Conservation (phyloP, 2,329 filamentous ascomycete genomes). For the Metarhizium rileyi region DNA sequence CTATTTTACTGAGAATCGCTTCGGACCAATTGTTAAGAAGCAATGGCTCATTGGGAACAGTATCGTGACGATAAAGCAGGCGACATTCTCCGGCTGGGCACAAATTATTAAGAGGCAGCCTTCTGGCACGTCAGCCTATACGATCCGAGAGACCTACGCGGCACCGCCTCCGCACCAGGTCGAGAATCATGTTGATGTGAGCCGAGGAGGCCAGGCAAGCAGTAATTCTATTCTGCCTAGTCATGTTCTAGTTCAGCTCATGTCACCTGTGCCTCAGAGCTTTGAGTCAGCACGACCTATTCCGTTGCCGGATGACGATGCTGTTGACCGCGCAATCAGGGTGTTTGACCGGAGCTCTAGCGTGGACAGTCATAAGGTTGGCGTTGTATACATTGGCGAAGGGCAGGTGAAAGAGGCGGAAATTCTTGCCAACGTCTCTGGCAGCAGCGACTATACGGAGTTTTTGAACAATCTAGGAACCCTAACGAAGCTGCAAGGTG, state of each 20-base stretch:
- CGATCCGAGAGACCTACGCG: slow-evolving; percentile 48
- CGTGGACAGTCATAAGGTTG: slow-evolving; percentile 91
- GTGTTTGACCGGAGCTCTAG: slow-evolving; percentile 81
- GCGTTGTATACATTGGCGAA: slow-evolving; percentile 86
- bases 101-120: slow-evolving; percentile 63
- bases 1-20: slow-evolving; percentile 53
- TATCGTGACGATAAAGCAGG: slow-evolving; percentile 65
- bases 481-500: slow-evolving; percentile 68
- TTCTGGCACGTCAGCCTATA: slow-evolving; percentile 54
- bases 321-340: slow-evolving; percentile 62
- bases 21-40: slow-evolving; percentile 57
- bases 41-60: slow-evolving; percentile 66
- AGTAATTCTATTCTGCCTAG: slow-evolving; percentile 60
- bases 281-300: slow-evolving; percentile 58
- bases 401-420: slow-evolving; percentile 74
- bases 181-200: slow-evolving; percentile 35
- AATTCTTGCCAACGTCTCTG: slow-evolving; percentile 77
- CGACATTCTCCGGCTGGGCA: slow-evolving; percentile 55
- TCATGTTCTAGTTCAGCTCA: slow-evolving; percentile 60
- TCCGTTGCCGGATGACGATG: slow-evolving; percentile 61
- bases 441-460: slow-evolving; percentile 78
- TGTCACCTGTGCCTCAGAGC: slow-evolving; percentile 51
- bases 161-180: slow-evolving; percentile 48
- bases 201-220: slow-evolving; percentile 40
- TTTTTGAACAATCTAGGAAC: slow-evolving; percentile 79